phyloP scores from a whole-genome alignment of 306 rosid species.

The Comarum palustre region DNA sequence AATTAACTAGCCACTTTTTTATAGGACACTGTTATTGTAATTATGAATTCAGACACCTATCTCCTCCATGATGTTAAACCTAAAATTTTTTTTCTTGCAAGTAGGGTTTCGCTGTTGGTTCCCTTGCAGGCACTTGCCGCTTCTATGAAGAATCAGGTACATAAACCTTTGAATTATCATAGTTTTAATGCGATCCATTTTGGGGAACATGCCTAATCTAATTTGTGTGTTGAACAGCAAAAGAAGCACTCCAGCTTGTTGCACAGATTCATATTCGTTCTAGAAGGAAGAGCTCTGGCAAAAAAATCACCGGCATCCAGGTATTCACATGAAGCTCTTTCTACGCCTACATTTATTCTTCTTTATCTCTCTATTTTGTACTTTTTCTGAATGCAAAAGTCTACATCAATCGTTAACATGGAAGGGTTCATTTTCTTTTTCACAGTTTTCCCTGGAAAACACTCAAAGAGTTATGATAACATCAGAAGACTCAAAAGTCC shows the following conservation, averaged over 20 bases:
- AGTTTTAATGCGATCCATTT: neutral
- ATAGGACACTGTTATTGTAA: neutral
- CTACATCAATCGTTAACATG: constrained; percentile 16
- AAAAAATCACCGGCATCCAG: constrained; percentile 88
- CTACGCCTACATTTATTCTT: neutral
- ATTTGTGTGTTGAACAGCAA: constrained; percentile 42
- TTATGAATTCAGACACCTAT: neutral
- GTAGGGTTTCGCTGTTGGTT: constrained; percentile 82
- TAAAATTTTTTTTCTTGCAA: constrained; percentile 16
- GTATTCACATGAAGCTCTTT: constrained; percentile 35
- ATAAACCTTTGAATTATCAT: neutral
- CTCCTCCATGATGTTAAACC: constrained; percentile 17
- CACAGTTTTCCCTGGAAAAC: constrained; percentile 61
- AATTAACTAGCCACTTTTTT: constrained; percentile 11
- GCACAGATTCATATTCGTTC: constrained; percentile 44
- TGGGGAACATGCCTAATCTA: constrained; percentile 28
- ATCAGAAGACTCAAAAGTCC: constrained; percentile 78
- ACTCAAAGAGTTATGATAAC: constrained; percentile 61
- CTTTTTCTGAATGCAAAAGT: neutral
- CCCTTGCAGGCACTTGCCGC: constrained; percentile 65
- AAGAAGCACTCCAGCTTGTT: constrained; percentile 50
- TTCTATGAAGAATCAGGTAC: constrained; percentile 72
- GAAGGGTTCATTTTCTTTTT: neutral
- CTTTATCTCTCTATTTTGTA: neutral
- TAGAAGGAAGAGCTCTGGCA: constrained; percentile 59